Evolutionary conservation across 768 basidiomycete species (phyloP).

Genomic region (Agaricus blazei): DNA sequence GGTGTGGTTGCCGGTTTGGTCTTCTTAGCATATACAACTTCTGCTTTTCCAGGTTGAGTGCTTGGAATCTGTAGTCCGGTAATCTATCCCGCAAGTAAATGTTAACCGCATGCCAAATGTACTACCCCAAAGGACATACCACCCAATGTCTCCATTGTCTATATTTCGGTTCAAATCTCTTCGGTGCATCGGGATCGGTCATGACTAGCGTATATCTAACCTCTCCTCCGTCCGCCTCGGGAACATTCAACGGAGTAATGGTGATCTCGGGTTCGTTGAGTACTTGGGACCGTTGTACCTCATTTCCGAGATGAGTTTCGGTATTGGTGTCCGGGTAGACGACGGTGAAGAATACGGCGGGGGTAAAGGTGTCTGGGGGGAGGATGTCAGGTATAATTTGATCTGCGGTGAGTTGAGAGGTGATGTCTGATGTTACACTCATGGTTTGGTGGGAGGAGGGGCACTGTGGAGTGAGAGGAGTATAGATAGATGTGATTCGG

Average conservation of each 20-base stretch:
- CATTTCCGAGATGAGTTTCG: constrained; percentile 27
- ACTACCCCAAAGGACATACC: constrained; percentile 23
- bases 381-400: constrained; percentile 10
- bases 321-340: not conserved
- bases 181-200: constrained; percentile 59
- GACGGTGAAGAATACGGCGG: constrained; percentile 8
- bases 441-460: not conserved
- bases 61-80: constrained; percentile 30
- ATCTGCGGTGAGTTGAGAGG: not conserved
- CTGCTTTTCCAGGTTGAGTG: constrained; percentile 18
- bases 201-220: constrained; percentile 48
- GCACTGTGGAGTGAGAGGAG: not conserved
- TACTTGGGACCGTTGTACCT: constrained; percentile 28
- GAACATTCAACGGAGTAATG: constrained; percentile 31
- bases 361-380: constrained; percentile 1
- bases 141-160: constrained; percentile 56
- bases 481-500: not conserved
- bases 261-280: constrained; percentile 46
- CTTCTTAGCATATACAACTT: constrained; percentile 32
- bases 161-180: constrained; percentile 40
- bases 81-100: constrained; percentile 17
- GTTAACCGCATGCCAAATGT: no score
- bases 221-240: constrained; percentile 22
- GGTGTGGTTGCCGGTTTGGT: constrained; percentile 46
- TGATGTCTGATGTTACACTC: not conserved